These are phyloP conservation scores for Leishmania braziliensis DNA, from an alignment of 208 protist genomes.

Conservation along the genomic window DNA sequence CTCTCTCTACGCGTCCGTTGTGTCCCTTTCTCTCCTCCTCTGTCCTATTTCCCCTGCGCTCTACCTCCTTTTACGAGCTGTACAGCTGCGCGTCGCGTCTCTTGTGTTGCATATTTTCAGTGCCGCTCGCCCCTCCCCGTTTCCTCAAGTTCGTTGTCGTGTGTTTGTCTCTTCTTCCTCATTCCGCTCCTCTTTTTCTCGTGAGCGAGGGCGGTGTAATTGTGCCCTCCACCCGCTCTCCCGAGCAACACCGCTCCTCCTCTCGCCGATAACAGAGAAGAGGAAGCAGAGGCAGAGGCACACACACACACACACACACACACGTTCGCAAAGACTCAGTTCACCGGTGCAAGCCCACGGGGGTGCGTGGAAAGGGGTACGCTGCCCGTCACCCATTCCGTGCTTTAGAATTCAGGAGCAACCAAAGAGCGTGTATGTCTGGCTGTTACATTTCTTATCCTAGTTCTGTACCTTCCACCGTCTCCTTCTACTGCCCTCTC, in stretches of 20 bases:
- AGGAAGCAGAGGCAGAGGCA: neutral
- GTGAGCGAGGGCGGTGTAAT: neutral
- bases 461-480: neutral
- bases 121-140: neutral
- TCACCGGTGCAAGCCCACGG: neutral
- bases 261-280: neutral
- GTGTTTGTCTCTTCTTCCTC: neutral
- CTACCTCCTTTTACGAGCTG: neutral
- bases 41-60: neutral
- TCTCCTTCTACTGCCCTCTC: neutral
- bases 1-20: neutral
- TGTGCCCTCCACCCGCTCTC: neutral
- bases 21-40: constrained; percentile 4
- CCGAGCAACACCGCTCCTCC: neutral
- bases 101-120: neutral
- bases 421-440: neutral
- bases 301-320: neutral
- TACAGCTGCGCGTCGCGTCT: neutral
- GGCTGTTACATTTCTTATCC: neutral
- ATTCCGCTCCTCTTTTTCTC: neutral
- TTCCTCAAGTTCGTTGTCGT: neutral
- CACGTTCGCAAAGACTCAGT: neutral
- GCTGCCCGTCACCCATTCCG: neutral
- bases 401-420: neutral
- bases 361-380: neutral